These are phyloP conservation scores for Penicillium daleae DNA, from an alignment of 495 filamentous ascomycete species.

Conservation along the genomic window DNA sequence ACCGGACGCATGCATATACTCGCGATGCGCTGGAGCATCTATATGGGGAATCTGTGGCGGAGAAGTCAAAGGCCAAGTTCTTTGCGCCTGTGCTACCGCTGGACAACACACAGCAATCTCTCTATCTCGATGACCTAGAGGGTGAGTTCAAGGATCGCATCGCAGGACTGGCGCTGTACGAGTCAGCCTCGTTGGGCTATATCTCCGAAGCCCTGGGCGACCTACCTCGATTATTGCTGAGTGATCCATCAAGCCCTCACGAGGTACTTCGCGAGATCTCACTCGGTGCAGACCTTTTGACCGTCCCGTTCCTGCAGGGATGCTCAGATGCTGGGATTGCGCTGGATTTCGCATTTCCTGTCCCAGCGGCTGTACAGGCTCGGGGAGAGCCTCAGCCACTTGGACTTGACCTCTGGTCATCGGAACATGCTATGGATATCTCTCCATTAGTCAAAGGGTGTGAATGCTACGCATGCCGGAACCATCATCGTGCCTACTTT, in stretches of 20 bases:
- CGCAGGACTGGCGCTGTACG: constrained; percentile 83
- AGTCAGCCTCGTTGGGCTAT: constrained; percentile 67
- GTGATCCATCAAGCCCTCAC: constrained; percentile 69
- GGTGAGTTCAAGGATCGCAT: constrained; percentile 56
- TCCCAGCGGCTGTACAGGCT: constrained; percentile 29
- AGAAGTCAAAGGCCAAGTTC: constrained; percentile 48
- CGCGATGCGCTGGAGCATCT: constrained; percentile 55
- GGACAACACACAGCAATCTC: constrained; percentile 69
- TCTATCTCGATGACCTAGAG: constrained; percentile 72
- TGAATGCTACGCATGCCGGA: constrained; percentile 79
- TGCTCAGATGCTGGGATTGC: constrained; percentile 87
- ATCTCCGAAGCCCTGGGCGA: constrained; percentile 58
- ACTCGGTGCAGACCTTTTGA: constrained; percentile 79
- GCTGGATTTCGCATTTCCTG: constrained; percentile 76
- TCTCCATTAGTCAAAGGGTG: constrained; percentile 64
- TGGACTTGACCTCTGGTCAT: constrained; percentile 75
- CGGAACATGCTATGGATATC: constrained; percentile 58
- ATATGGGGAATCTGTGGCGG: constrained; percentile 42
- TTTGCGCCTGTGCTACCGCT: constrained; percentile 86
- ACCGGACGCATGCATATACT: constrained; percentile 77
- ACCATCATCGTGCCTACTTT: constrained; percentile 84
- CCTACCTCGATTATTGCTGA: constrained; percentile 75
- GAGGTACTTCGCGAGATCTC: constrained; percentile 72
- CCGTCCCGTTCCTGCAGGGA: constrained; percentile 69
- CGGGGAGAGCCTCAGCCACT: constrained; percentile 50